Evolutionary conservation across 192 early-diverging fungal species (phyloP), one percentile per base, ranked within the genome.

Genomic region (Radiomyces spectabilis): DNA sequence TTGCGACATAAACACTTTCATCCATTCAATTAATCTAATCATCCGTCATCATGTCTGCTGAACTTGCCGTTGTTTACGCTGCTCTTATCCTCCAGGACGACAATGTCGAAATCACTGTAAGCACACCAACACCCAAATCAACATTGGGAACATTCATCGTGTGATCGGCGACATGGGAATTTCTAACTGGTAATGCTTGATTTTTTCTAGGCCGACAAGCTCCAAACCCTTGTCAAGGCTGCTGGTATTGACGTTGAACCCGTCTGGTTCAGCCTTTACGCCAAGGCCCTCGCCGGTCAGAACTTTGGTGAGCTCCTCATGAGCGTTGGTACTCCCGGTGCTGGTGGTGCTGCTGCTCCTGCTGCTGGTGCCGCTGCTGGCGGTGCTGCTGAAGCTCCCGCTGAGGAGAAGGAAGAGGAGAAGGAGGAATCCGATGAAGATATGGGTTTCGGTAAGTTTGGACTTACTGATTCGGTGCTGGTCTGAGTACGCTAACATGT

Each of bases 31-130:
- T n/a, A n/a, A n/a, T n/a, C n/a, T n/a, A n/a, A n/a, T n/a, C n/a
- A n/a, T n/a, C n/a, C n/a, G n/a, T n/a, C n/a, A n/a, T n/a, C 52
- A 68, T 68, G 65, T 68, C 65, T 61, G 65, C 65, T 47, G 65
- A 68, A 68, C 59, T 57, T 38, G 59, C 65, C 50, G 55, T 68
- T 42, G 65, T 68, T 31, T 96, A 97, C 85, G 91, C 96, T 59
- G 84, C 96, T 40, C 88, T 99, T 64, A 97, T 97, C 85, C 94
- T 99, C 71, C 80, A 90, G 77, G 96, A 99, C 74, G 96, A 97
- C 74, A 86, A 90, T 67, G 74, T 95, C 73, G 93, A 87, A 62
- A 92, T 99, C 82, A 92, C 93, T 63, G 94, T 96, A 81, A 72
- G 83, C 75, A 48, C 35, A 4, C 16, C n/a, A 24, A 45, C 15